Evolutionary conservation across 2,329 filamentous ascomycete species (phyloP), one percentile per base, ranked within the genome.

Genomic region (Fusarium floridanum): DNA sequence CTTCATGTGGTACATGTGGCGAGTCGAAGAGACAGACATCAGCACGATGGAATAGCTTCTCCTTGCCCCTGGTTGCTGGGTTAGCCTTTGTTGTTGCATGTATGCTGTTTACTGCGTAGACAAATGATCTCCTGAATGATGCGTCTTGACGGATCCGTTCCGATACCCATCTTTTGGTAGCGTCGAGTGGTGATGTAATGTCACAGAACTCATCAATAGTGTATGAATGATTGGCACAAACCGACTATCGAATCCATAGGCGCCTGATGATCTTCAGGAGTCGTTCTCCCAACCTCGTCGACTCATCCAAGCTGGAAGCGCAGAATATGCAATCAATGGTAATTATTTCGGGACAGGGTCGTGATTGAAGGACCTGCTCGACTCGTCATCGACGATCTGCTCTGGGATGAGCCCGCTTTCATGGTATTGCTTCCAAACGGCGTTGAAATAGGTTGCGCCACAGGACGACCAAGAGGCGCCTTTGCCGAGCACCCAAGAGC

Each of bases 1-100:
- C 50, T 98, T 98, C 80, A 98, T 98, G 95, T 98, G 95, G 95
- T 97, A 97, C 81, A 97, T 98, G 94, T 98, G 96, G 95, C 88
- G 93, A 68, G 91, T 96, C 12, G 93, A 93, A 80, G 91, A 95
- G 80, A 94, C 95, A 5, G 93, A 97, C 82, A 84, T 95, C 29
- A 91, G 88, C 72, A 88, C 88, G 4, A 80, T 92, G 82, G 89
- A 90, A 78, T 81, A 76, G 36, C 45, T 20, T 67, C 61, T 39
- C 12, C 20, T n/a, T 20, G 16, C 3, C 34, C 22, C 12, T 37
- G 32, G 76, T 73, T 76, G 72, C 70, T 67, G 48, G 70, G 73
- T 61, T 60, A 32, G 67, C 53, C 20, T 65, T 16, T 71, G 68
- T 76, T 76, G 39, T 61, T 67, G 29, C 63, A 29, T 56, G 57